phyloP scores from a whole-genome alignment of 768 basidiomycete species.

The Trametes sanguinea region DNA sequence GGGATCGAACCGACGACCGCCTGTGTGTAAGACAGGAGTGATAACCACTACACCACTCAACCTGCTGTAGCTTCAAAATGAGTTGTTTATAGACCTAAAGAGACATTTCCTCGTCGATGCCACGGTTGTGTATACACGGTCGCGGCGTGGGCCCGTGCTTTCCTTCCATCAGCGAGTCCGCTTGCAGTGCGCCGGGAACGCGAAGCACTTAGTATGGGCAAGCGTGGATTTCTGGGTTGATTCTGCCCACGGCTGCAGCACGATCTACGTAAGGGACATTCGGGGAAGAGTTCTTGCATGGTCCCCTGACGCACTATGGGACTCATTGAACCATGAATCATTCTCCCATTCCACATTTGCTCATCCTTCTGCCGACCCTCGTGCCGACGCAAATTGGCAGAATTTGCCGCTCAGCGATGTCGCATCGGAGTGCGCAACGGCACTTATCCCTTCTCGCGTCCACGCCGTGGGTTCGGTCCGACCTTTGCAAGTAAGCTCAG shows the following conservation, averaged over 20 bases:
- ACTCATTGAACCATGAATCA: neutral
- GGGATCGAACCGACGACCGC: conserved; percentile 25
- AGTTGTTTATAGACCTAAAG: too few relatives aligned
- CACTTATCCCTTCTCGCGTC: neutral
- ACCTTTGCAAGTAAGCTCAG: neutral
- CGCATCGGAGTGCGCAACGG: neutral
- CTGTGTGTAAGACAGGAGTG: conserved; percentile 21
- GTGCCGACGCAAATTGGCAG: neutral
- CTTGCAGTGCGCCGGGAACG: neutral
- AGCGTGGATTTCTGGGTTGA: neutral
- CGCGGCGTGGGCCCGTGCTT: too few relatives aligned
- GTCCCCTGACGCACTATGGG: conserved; percentile 7
- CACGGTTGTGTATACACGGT: too few relatives aligned
- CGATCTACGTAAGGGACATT: conserved; percentile 5
- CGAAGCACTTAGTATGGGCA: neutral
- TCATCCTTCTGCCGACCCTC: neutral
- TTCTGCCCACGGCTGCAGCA: neutral
- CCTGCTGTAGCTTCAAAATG: neutral
- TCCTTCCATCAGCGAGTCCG: too few relatives aligned
- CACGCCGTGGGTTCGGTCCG: neutral
- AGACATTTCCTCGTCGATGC: too few relatives aligned
- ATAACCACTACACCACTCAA: conserved; percentile 25
- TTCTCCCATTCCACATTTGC: conserved; percentile 1
- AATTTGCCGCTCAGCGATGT: neutral
- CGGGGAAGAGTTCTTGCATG: neutral